Conservation (phyloP, 2,329 filamentous ascomycete genomes). For the Colletotrichum nymphaeae region DNA sequence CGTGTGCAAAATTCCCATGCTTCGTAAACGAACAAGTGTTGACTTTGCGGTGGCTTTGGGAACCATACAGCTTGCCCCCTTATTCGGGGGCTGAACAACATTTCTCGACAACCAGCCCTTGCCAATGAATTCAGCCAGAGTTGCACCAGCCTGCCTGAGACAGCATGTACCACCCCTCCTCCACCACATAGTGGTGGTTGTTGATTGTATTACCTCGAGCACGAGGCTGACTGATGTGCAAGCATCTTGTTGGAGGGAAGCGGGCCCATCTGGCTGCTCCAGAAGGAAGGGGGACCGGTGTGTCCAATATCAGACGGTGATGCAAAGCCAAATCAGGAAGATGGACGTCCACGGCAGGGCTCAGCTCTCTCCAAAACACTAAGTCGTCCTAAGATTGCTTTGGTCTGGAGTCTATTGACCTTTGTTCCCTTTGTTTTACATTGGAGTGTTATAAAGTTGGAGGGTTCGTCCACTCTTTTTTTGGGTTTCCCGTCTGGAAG, state of each 20-base stretch:
- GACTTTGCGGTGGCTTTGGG: slow-evolving; percentile 31
- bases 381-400: slow-evolving; percentile 12
- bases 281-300: neutral
- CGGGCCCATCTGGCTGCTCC: slow-evolving; percentile 13
- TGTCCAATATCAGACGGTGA: slow-evolving; percentile 32
- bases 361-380: neutral
- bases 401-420: neutral
- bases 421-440: neutral
- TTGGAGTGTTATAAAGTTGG: slow-evolving; percentile 17
- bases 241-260: neutral
- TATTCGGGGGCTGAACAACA: neutral
- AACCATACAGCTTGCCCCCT: neutral
- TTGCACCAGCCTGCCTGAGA: slow-evolving; percentile 25
- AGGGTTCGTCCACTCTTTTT: slow-evolving; percentile 24
- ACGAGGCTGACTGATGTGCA: slow-evolving; percentile 9
- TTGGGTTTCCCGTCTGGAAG: slow-evolving; percentile 6
- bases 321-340: slow-evolving; percentile 20
- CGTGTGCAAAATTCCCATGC: neutral
- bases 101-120: neutral
- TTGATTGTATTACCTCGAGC: neutral
- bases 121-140: neutral
- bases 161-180: slow-evolving; percentile 6
- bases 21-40: slow-evolving; percentile 21
- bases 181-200: neutral
- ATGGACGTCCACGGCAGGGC: neutral